Conservation (phyloP, 371 early-diverging fungal genomes). For the Zychaea mexicana region DNA sequence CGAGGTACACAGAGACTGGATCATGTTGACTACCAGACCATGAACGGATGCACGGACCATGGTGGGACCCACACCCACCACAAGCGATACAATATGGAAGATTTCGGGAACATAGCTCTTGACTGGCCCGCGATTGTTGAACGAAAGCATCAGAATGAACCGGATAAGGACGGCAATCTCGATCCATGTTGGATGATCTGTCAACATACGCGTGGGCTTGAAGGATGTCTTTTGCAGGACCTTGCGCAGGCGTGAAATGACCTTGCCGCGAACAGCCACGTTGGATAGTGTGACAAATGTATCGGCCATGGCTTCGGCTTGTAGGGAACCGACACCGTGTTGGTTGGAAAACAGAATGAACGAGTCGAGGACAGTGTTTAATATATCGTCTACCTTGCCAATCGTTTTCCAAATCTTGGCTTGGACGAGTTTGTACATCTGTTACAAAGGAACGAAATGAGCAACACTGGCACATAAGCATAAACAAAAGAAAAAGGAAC, state of each 20-base stretch:
- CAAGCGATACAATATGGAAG: constrained; percentile 79
- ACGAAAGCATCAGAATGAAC: constrained; percentile 87
- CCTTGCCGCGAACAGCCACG: constrained; percentile 79
- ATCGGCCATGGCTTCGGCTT: constrained; percentile 87
- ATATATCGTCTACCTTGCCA: constrained; percentile 78
- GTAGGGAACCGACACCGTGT: constrained; percentile 76
- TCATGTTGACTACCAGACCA: constrained; percentile 87
- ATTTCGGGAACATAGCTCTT: constrained; percentile 87
- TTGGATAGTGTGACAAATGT: constrained; percentile 85
- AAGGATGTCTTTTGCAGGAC: constrained; percentile 75
- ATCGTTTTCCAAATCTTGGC: constrained; percentile 85
- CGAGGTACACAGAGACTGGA: constrained; percentile 85
- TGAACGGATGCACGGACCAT: constrained; percentile 88
- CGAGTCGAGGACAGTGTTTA: constrained; percentile 81
- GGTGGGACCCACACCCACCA: constrained; percentile 86
- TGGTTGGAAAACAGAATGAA: constrained; percentile 82
- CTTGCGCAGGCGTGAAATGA: constrained; percentile 80
- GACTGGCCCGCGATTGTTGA: constrained; percentile 76
- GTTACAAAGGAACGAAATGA: no score
- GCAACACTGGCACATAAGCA: no score
- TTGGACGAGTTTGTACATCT: constrained; percentile 85
- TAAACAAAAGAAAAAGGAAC: neutral
- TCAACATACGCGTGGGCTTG: constrained; percentile 69
- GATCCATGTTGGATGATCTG: constrained; percentile 85
- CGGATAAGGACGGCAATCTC: constrained; percentile 88